These are phyloP conservation scores for Naumovozyma castellii DNA, from an alignment of 805 yeast species.

Conservation along the genomic window DNA sequence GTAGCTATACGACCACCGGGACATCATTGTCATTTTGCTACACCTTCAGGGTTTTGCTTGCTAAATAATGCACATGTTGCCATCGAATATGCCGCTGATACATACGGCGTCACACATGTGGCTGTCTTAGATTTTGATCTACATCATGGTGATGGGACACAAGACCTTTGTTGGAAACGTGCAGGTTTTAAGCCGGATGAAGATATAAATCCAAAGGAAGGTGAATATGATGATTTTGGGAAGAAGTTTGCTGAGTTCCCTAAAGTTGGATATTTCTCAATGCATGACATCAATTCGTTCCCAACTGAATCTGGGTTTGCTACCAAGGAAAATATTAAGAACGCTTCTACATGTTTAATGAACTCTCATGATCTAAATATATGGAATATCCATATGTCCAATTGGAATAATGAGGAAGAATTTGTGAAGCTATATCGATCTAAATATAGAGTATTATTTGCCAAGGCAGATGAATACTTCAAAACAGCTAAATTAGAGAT, in stretches of 20 bases:
- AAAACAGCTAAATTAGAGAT: constrained; percentile 38
- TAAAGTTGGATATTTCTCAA: constrained; percentile 69
- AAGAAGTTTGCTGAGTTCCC: constrained; percentile 37
- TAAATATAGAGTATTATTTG: constrained; percentile 51
- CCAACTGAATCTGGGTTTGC: constrained; percentile 79
- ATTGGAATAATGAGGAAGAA: constrained; percentile 53
- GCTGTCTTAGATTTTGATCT: constrained; percentile 74
- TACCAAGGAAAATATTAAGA: constrained; percentile 54
- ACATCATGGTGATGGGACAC: constrained; percentile 87
- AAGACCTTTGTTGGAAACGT: constrained; percentile 75
- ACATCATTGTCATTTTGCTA: constrained; percentile 73
- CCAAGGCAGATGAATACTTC: constrained; percentile 59
- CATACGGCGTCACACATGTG: constrained; percentile 64
- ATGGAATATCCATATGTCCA: constrained; percentile 76
- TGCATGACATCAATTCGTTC: constrained; percentile 78
- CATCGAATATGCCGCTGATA: constrained; percentile 60
- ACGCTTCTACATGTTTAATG: constrained; percentile 69
- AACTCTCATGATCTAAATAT: constrained; percentile 68
- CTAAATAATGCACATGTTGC: constrained; percentile 76
- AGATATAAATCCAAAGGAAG: constrained; percentile 23
- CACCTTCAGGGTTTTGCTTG: constrained; percentile 80
- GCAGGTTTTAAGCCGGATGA: constrained; percentile 35
- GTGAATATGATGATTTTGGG: constrained; percentile 38
- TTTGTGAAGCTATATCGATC: constrained; percentile 53
- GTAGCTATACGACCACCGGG: constrained; percentile 76